These are phyloP conservation scores for Xylona heveae DNA, from an alignment of 495 filamentous ascomycete species.

Conservation along the genomic window DNA sequence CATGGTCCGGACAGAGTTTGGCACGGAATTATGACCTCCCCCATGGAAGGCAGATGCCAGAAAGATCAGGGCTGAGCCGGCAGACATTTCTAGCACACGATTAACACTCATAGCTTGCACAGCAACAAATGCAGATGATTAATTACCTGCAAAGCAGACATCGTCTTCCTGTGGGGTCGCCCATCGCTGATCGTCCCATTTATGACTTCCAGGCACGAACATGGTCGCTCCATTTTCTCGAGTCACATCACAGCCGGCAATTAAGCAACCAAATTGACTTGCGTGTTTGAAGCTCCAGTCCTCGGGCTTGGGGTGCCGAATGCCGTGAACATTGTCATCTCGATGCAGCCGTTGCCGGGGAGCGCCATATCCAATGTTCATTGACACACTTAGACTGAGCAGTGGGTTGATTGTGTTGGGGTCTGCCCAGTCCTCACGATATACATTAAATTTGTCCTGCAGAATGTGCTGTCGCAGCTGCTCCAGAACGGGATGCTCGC, in stretches of 20 bases:
- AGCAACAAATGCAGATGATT: neutral
- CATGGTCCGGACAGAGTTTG: conserved; percentile 10
- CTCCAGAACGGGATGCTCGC: conserved; percentile 9
- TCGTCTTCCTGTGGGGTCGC: conserved; percentile 7
- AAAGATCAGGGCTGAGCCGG: conserved; percentile 17
- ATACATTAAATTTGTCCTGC: conserved; percentile 1
- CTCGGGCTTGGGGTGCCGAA: too few relatives aligned
- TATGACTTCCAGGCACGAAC: too few relatives aligned
- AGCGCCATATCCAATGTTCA: conserved; percentile 12
- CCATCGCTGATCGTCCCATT: conserved; percentile 2
- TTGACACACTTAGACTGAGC: conserved; percentile 10
- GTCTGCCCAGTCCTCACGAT: conserved; percentile 7
- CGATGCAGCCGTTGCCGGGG: conserved; percentile 14
- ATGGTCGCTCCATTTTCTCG: too few relatives aligned
- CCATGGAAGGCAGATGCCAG: conserved; percentile 15
- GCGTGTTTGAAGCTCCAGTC: too few relatives aligned
- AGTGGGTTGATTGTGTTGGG: conserved; percentile 10
- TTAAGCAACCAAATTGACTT: too few relatives aligned
- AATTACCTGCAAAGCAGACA: conserved; percentile 9
- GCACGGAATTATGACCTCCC: conserved; percentile 14
- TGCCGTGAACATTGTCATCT: conserved; percentile 12
- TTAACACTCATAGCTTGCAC: neutral
- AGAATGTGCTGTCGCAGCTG: conserved; percentile 7
- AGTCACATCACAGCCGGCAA: too few relatives aligned
- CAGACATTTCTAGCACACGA: conserved; percentile 9